phyloP scores from a whole-genome alignment of 2,329 filamentous ascomycete species.

The Anisogramma anomala region DNA sequence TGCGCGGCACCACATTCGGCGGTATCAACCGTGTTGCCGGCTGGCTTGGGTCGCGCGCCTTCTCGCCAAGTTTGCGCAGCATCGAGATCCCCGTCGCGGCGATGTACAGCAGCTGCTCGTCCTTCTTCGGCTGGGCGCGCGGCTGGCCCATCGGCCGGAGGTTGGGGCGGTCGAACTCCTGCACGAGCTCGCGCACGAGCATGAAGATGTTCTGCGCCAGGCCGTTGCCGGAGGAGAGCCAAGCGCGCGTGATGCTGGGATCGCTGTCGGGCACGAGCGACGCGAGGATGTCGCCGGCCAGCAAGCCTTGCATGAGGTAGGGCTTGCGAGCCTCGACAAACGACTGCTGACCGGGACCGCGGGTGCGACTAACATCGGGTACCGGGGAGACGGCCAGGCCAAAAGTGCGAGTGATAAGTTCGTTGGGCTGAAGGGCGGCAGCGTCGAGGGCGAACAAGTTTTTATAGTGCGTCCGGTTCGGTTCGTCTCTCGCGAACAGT shows the following conservation, averaged over 20 bases:
- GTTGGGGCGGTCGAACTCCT: slow-evolving; percentile 43
- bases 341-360: slow-evolving; percentile 48
- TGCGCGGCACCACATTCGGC: slow-evolving; percentile 50
- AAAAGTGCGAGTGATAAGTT: slow-evolving; percentile 79
- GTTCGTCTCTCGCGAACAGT: slow-evolving; percentile 82
- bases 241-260: slow-evolving; percentile 58
- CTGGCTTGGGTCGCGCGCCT: slow-evolving; percentile 47
- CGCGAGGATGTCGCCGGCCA: slow-evolving; percentile 80
- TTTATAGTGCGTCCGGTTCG: slow-evolving; percentile 77
- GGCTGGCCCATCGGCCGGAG: slow-evolving; percentile 24
- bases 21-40: slow-evolving; percentile 43
- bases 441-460: slow-evolving; percentile 68
- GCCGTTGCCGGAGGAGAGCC: slow-evolving; percentile 74
- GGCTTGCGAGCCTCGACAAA: slow-evolving; percentile 77
- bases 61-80: slow-evolving; percentile 57
- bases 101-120: slow-evolving; percentile 48
- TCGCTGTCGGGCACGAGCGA: slow-evolving; percentile 56
- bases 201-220: slow-evolving; percentile 72
- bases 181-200: slow-evolving; percentile 61
- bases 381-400: slow-evolving; percentile 75
- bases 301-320: slow-evolving; percentile 79
- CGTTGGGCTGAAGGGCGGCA: slow-evolving; percentile 51
- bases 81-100: slow-evolving; percentile 57
- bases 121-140: slow-evolving; percentile 29
- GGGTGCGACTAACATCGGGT: slow-evolving; percentile 51